Evolutionary conservation across 1,284 basidiomycete genomes (phyloP).

Genomic region (Lentinula novae-zelandiae): DNA sequence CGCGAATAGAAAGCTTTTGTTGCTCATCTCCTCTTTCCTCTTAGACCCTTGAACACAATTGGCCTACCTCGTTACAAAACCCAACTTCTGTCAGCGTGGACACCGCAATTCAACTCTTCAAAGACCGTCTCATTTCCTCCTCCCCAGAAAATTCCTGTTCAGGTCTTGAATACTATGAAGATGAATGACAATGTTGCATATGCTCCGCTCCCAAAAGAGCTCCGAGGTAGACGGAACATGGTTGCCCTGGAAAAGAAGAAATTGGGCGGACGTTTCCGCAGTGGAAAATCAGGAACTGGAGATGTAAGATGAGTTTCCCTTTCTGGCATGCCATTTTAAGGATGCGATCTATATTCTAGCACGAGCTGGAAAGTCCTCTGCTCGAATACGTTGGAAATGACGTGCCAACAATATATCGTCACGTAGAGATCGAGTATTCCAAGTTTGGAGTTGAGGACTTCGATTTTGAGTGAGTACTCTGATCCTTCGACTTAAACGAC

Average conservation of each 20-base stretch:
- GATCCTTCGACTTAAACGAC: not conserved
- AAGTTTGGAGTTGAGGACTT: conserved; percentile 99
- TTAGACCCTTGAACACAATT: conserved; percentile 82
- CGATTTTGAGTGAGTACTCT: conserved; percentile 78
- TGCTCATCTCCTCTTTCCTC: conserved; percentile 7
- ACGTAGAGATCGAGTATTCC: conserved; percentile 97
- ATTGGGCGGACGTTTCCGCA: conserved; percentile 74
- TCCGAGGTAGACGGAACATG: conserved; percentile 81
- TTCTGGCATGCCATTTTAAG: conserved; percentile 3
- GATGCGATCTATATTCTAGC: conserved; percentile 24
- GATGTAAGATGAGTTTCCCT: conserved; percentile 31
- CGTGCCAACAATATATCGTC: conserved; percentile 83
- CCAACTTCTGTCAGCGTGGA: conserved; percentile 80
- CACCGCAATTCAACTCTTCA: conserved; percentile 45
- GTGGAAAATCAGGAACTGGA: conserved; percentile 58
- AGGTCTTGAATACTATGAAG: conserved; percentile 77
- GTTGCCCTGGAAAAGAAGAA: conserved; percentile 47
- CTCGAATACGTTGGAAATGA: conserved; percentile 50
- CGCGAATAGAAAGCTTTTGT: not conserved
- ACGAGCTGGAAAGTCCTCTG: conserved; percentile 45
- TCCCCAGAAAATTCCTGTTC: conserved; percentile 74
- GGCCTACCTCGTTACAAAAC: conserved; percentile 88
- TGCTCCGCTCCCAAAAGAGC: conserved; percentile 79
- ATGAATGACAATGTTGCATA: conserved; percentile 89
- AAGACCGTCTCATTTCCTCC: conserved; percentile 41